phyloP scores from a whole-genome alignment of 441 rosid genomes.

The Erodium texanum region DNA sequence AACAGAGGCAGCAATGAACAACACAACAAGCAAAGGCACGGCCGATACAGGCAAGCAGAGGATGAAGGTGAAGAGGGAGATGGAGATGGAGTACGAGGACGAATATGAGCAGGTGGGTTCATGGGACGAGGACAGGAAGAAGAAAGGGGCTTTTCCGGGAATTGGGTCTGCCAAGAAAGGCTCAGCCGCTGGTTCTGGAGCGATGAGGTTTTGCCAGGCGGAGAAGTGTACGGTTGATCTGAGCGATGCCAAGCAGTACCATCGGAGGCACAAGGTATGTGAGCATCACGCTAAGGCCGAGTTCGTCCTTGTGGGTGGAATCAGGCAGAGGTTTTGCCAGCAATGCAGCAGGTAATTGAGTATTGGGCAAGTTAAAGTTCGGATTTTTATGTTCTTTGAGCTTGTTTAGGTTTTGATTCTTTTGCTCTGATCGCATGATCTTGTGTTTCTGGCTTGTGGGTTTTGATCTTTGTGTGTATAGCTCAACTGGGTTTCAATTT shows the following conservation, averaged over 20 bases:
- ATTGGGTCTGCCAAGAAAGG: conserved; percentile 18
- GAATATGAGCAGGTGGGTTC: too few relatives aligned
- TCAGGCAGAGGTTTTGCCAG: conserved; percentile 58
- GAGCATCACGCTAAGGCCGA: conserved; percentile 52
- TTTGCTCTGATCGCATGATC: too few relatives aligned
- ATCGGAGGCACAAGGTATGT: conserved; percentile 57
- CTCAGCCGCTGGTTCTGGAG: conserved; percentile 9
- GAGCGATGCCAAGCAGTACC: conserved; percentile 40
- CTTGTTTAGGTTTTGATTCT: too few relatives aligned
- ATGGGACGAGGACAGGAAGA: too few relatives aligned
- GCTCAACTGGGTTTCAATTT: too few relatives aligned
- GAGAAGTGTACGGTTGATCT: conserved; percentile 46
- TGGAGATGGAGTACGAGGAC: not conserved
- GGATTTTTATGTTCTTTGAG: too few relatives aligned
- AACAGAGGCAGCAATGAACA: not conserved
- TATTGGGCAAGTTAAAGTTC: too few relatives aligned
- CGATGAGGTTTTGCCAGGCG: conserved; percentile 40
- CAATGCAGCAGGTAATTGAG: conserved; percentile 71
- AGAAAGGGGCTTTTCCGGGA: not conserved
- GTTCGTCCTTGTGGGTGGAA: conserved; percentile 38
- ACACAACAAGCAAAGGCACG: not conserved
- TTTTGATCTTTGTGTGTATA: too few relatives aligned
- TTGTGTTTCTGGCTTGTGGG: too few relatives aligned
- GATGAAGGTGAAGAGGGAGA: conserved; percentile 5
- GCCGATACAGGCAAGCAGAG: not conserved